Evolutionary conservation across 2,329 filamentous ascomycete species (phyloP).

Genomic region (Xylaria sp.): DNA sequence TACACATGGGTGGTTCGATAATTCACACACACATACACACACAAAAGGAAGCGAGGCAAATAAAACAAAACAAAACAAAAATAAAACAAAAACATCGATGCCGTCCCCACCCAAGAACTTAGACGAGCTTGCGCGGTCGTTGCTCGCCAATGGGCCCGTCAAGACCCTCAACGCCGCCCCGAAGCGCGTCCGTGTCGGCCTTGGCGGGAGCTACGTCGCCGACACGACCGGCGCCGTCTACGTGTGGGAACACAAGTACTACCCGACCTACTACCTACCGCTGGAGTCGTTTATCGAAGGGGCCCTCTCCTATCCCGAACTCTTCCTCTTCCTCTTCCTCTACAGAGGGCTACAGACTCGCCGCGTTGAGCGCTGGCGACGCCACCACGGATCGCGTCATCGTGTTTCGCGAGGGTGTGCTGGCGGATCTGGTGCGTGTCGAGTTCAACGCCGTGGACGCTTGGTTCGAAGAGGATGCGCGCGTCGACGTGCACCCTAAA

Average conservation of each 20-base stretch:
- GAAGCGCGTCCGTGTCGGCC: constrained; percentile 42
- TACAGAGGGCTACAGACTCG: constrained; percentile 28
- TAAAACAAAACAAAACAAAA: neutral
- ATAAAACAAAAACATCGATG: neutral
- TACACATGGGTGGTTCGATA: neutral
- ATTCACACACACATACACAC: neutral
- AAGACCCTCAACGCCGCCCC: constrained; percentile 39
- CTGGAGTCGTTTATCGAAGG: constrained; percentile 27
- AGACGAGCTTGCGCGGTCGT: constrained; percentile 34
- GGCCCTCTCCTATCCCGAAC: constrained; percentile 1
- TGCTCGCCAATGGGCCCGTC: constrained; percentile 38
- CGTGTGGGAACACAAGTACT: constrained; percentile 46
- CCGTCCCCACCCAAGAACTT: constrained; percentile 30
- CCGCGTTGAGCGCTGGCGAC: constrained; percentile 25
- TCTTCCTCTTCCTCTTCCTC: neutral
- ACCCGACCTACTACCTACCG: constrained; percentile 45
- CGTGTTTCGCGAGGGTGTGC: constrained; percentile 21
- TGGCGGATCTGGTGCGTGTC: constrained; percentile 35
- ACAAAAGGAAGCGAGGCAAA: neutral
- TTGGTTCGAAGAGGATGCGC: constrained; percentile 63
- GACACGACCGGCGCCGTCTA: constrained; percentile 43
- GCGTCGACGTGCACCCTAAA: constrained; percentile 67
- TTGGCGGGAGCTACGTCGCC: constrained; percentile 40
- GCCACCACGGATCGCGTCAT: constrained; percentile 35
- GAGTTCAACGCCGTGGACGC: constrained; percentile 38